phyloP scores from a whole-genome alignment of 306 rosid genomes.

The Rosa lucieae region DNA sequence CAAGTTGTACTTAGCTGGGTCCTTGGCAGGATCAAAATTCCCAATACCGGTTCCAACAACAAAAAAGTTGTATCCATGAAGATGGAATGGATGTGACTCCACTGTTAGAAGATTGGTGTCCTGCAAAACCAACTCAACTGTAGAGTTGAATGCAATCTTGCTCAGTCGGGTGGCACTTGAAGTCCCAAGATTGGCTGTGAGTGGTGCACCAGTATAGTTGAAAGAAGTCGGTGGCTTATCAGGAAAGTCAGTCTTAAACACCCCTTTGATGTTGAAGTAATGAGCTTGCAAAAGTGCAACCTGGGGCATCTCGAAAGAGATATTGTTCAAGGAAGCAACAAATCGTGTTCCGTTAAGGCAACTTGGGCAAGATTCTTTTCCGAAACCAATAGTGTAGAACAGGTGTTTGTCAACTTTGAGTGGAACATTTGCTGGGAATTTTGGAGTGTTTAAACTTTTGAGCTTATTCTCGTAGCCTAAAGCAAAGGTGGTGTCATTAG shows the following conservation, averaged over 20 bases:
- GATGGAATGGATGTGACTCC: constrained; percentile 83
- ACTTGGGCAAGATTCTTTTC: constrained; percentile 55
- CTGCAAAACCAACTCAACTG: constrained; percentile 66
- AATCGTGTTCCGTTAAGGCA: constrained; percentile 76
- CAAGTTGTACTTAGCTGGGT: constrained; percentile 66
- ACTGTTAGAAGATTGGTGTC: constrained; percentile 69
- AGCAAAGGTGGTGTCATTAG: constrained; percentile 64
- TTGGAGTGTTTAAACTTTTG: constrained; percentile 54
- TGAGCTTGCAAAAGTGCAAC: constrained; percentile 84
- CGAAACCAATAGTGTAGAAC: constrained; percentile 71
- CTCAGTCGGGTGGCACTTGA: constrained; percentile 55
- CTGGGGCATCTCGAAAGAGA: constrained; percentile 74
- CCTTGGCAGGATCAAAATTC: constrained; percentile 66
- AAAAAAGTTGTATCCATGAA: constrained; percentile 66
- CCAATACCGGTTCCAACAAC: constrained; percentile 77
- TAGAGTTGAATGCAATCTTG: constrained; percentile 69
- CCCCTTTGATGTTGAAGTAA: constrained; percentile 63
- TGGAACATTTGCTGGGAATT: constrained; percentile 77
- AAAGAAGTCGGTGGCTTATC: constrained; percentile 58
- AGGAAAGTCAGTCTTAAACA: constrained; percentile 71
- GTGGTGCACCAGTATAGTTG: constrained; percentile 71
- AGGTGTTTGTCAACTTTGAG: constrained; percentile 66
- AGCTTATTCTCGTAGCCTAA: constrained; percentile 53
- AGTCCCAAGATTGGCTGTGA: constrained; percentile 59
- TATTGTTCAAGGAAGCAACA: constrained; percentile 76